phyloP scores from a whole-genome alignment of 306 rosid species.

The Citrullus mucosospermus region DNA sequence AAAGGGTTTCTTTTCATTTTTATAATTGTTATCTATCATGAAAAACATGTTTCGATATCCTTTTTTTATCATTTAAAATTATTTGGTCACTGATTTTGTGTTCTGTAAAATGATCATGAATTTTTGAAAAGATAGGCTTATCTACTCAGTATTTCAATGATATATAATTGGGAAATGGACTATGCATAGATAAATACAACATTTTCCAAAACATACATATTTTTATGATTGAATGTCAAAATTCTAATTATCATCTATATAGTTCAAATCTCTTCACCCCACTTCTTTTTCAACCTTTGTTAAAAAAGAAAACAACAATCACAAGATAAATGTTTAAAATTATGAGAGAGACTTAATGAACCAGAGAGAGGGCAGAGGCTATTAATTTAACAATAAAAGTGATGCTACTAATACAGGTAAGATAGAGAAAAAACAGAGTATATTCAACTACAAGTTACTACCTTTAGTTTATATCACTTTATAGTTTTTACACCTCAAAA shows the following conservation, averaged over 20 bases:
- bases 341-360: not conserved
- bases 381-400: not conserved
- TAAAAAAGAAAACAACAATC: not conserved
- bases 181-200: not conserved
- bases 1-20: not conserved
- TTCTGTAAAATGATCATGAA: not conserved
- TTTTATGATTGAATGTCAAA: not conserved
- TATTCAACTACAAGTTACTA: slow-evolving; percentile 9
- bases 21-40: not conserved
- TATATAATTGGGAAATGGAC: not conserved
- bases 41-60: not conserved
- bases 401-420: not conserved
- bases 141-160: not conserved
- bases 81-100: not conserved
- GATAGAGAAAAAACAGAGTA: slow-evolving; percentile 1
- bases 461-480: slow-evolving; percentile 20
- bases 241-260: not conserved
- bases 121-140: not conserved
- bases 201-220: not conserved
- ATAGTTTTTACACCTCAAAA: slow-evolving; percentile 32
- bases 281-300: not conserved
- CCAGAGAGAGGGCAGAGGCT: not conserved
- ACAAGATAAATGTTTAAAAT: not conserved
- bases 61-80: not conserved
- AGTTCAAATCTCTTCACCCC: not conserved